phyloP scores from a whole-genome alignment of 352 stramenopile genomes.

The Hyaloperonospora brassicae region DNA sequence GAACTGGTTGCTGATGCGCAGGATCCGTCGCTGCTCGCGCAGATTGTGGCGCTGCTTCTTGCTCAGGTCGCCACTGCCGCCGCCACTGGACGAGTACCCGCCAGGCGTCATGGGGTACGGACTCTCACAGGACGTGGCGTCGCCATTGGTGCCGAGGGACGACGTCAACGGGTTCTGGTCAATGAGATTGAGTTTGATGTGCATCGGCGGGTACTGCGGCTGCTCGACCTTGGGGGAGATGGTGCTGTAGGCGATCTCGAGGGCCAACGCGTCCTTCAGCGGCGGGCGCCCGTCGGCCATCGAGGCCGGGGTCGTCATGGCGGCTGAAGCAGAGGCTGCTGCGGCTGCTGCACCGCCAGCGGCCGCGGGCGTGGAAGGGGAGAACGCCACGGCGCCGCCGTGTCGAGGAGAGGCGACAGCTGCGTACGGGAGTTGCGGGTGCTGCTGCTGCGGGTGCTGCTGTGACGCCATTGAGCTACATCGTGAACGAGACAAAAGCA shows the following conservation, averaged over 20 bases:
- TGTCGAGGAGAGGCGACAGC: slow-evolving; percentile 7
- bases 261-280: slow-evolving; percentile 26
- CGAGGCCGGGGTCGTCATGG: slow-evolving; percentile 1
- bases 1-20: slow-evolving; percentile 81
- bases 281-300: slow-evolving; percentile 14
- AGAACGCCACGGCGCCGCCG: slow-evolving; percentile 4
- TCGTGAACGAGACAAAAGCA: slow-evolving; percentile 1
- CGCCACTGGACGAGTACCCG: slow-evolving; percentile 34
- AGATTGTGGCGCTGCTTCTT: slow-evolving; percentile 84
- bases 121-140: slow-evolving; percentile 63
- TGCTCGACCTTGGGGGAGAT: slow-evolving; percentile 71
- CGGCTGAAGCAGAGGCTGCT: neutral
- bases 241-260: slow-evolving; percentile 76
- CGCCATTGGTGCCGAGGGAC: slow-evolving; percentile 39
- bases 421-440: slow-evolving; percentile 15
- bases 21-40: slow-evolving; percentile 68
- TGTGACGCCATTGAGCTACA: slow-evolving; percentile 16
- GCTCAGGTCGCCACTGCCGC: slow-evolving; percentile 47
- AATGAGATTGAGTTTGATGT: slow-evolving; percentile 82
- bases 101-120: slow-evolving; percentile 55
- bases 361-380: slow-evolving; percentile 4
- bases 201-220: slow-evolving; percentile 38
- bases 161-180: slow-evolving; percentile 54
- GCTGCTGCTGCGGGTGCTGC: slow-evolving; percentile 15
- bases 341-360: neutral